A percentile compares a stretch with the other conserved stretches of the same genome.
phyloP scores from a whole-genome alignment of 352 stramenopile genomes.

The Pilasporangium apinafurcum region DNA sequence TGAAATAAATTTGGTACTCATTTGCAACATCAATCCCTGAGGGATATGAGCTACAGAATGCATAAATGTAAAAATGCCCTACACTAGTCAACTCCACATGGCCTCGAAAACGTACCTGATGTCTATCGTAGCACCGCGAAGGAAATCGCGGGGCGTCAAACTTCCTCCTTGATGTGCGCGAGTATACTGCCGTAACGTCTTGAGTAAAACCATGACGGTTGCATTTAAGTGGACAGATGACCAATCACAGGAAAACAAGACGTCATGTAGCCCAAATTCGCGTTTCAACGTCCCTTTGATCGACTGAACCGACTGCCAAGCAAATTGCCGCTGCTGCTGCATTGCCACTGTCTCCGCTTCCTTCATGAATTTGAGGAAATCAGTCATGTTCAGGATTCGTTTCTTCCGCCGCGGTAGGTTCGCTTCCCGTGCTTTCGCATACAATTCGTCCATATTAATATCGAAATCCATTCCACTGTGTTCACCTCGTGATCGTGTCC shows the following conservation, averaged over 20 bases:
- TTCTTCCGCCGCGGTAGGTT: conserved; percentile 17
- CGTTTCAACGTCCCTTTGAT: conserved; percentile 35
- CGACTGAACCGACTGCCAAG: conserved; percentile 53
- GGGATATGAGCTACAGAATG: conserved; percentile 16
- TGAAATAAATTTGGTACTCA: conserved; percentile 49
- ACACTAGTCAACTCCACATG: neutral
- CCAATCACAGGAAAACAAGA: conserved; percentile 50
- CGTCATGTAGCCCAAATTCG: conserved; percentile 40
- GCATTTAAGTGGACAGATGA: conserved; percentile 53
- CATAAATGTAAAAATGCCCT: conserved; percentile 1
- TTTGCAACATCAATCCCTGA: conserved; percentile 53
- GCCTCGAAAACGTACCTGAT: conserved; percentile 20
- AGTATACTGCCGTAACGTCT: conserved; percentile 45
- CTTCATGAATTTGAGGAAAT: conserved; percentile 32
- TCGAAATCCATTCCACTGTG: conserved; percentile 49
- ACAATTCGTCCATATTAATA: conserved; percentile 34
- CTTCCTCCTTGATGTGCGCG: conserved; percentile 19
- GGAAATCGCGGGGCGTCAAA: conserved; percentile 23
- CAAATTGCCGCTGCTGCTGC: conserved; percentile 31
- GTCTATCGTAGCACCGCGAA: conserved; percentile 25
- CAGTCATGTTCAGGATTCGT: conserved; percentile 27
- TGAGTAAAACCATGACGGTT: conserved; percentile 47
- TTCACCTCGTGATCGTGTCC: conserved; percentile 1
- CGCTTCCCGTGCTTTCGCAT: conserved; percentile 15
- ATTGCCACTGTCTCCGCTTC: conserved; percentile 21